Evolutionary conservation across 1,284 basidiomycete genomes (phyloP), one percentile per base, ranked within the genome.

Genomic region (Cutaneotrichosporon sp.): DNA sequence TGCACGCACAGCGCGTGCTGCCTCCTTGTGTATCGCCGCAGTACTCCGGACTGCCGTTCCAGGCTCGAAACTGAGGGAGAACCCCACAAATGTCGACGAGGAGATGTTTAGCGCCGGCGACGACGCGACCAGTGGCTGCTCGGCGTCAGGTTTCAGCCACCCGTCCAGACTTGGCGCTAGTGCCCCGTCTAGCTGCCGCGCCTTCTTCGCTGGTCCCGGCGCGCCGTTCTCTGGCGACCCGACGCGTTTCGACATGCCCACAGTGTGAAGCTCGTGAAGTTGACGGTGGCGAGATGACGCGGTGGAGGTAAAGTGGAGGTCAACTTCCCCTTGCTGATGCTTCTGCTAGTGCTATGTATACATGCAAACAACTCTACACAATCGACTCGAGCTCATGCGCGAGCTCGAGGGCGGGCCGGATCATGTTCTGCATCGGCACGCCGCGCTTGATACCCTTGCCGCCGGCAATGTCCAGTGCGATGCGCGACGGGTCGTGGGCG

Each of bases 371-470:
- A 40, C 42, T 57, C 56, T 72, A 76, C 12, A 76, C 71, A 54
- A 76, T 74, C 49, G 72, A 69, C 62, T 76, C 74, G 45, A 76
- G 62, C 58, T 75, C 70, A 50, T 68, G 66, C 18, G 74, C 72
- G 41, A 75, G 59, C 49, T 66, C 65, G 40, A 76, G 54, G 30
- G 69, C 68, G 12, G 73, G 73, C 46, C 66, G 67, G 44, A 76
- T 70, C 67, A 75, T 68, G 44, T 61, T 66, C 50, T 59, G 58
- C 68, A 74, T 70, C 18, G 68, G 66, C 10, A 62, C 63, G 10
- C 69, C 69, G 37, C 63, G 59, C 17, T 54, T 60, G 26, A 71
- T 65, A 10, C 69, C 71, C 44, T 64, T 61, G 5, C 61, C 49
- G 36, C 56, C 61, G 36, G 60, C 51, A 40, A 60, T 52, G 48